phyloP scores from a whole-genome alignment of 768 basidiomycete genomes.

The Amanita pallidorosea region DNA sequence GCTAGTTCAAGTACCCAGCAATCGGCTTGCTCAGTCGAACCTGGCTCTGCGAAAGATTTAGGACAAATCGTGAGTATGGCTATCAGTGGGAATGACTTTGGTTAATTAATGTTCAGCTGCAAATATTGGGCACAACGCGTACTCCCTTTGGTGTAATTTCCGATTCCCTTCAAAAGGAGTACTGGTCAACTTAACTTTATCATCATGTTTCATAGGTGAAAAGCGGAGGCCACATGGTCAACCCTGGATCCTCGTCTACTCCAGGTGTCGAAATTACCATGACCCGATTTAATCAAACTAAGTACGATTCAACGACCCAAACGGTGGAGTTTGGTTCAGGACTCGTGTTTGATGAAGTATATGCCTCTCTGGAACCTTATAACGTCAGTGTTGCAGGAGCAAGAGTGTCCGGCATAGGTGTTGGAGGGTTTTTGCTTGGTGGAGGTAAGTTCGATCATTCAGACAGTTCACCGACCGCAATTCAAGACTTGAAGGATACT shows the following conservation, averaged over 20 bases:
- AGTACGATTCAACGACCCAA: conserved; percentile 18
- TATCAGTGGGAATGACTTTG: too few species aligned
- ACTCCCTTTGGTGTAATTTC: neutral
- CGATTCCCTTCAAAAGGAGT: neutral
- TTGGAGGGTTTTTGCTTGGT: conserved; percentile 36
- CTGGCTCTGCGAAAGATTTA: conserved; percentile 1
- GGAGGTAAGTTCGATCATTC: conserved; percentile 31
- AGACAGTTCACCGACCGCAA: conserved; percentile 20
- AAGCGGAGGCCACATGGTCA: conserved; percentile 35
- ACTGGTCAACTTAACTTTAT: neutral
- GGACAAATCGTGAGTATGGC: neutral
- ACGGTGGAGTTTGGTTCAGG: conserved; percentile 22
- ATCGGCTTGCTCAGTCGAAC: conserved; percentile 3
- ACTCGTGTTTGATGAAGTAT: conserved; percentile 42
- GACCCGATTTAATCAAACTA: conserved; percentile 24
- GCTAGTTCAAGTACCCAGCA: conserved; percentile 1
- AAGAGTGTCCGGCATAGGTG: conserved; percentile 34
- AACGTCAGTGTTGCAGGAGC: conserved; percentile 40
- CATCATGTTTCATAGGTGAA: conserved; percentile 25
- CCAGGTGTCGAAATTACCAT: conserved; percentile 37
- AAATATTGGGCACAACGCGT: neutral
- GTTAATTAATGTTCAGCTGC: neutral
- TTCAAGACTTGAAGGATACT: conserved; percentile 32
- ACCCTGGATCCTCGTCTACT: conserved; percentile 39
- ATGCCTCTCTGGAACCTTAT: conserved; percentile 26